Percentiles rank a stretch among this genome's conserved stretches.
Conservation (phyloP, 1,139 yeast genomes). For the Meyerozyma sp. region DNA sequence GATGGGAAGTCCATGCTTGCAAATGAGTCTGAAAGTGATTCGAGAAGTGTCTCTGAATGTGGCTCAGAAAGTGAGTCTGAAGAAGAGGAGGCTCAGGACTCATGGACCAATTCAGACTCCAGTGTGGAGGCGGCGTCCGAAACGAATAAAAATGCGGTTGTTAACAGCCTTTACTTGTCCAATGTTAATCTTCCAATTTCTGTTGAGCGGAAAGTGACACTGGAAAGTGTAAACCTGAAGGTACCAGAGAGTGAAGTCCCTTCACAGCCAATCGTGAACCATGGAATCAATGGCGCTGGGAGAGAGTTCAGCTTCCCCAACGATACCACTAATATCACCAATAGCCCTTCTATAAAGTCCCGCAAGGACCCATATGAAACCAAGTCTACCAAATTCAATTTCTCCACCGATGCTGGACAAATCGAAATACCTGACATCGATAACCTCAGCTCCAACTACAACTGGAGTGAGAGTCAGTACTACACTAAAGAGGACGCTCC, state of each 20-base stretch:
- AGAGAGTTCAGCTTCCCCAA: slow-evolving; percentile 38
- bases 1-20: neutral
- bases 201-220: neutral
- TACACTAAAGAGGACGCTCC: slow-evolving; percentile 4
- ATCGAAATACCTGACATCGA: slow-evolving; percentile 41
- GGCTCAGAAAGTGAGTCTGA: neutral
- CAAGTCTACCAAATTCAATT: slow-evolving; percentile 19
- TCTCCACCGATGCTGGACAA: slow-evolving; percentile 28
- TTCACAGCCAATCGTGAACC: slow-evolving; percentile 5
- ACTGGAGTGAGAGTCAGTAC: neutral
- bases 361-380: slow-evolving; percentile 5
- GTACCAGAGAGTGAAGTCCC: too few species aligned
- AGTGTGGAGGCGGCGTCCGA: neutral
- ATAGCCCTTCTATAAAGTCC: slow-evolving; percentile 18
- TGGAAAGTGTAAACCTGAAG: neutral
- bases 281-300: slow-evolving; percentile 32
- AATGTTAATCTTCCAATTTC: neutral
- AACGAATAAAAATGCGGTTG: neutral
- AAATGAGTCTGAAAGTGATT: neutral
- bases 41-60: too few species aligned
- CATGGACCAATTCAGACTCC: neutral
- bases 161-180: neutral
- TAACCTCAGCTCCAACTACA: slow-evolving; percentile 9
- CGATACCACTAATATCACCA: slow-evolving; percentile 28
- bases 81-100: neutral